Base-by-base conservation (phyloP, 1,139 yeast genomes). In the Sugiyamaella neomexicana region DNA sequence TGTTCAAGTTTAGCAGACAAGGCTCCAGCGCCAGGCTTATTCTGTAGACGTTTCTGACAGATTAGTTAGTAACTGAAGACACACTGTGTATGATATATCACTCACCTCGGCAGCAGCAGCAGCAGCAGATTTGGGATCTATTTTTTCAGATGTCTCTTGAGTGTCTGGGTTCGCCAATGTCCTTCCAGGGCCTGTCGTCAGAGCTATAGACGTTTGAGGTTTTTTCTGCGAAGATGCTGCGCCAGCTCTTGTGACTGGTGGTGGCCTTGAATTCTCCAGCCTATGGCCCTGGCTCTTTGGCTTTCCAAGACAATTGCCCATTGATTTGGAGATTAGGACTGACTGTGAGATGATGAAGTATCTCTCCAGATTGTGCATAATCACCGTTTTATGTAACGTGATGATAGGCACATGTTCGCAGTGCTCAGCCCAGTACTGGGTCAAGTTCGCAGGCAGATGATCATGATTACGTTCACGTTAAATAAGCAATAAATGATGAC, bases 1-100 rank as follows among this genome's bases (percentile, higher is more conserved):
- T 66, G 56, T 12, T 66, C 66, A 12, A 69, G 58, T 48, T 67
- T 64, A 25, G 59, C 51, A 0, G 65, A 61, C 37, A 69, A 49
- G 20, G 56, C 58, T 1, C 73, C 72, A 34, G 53, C 51, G 16
- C 50, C 50, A 13, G 45, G 13, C 34, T 51, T 47, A 7, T 27
- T 27, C 44, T 53, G 52, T 5, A 54, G 50, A 12, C 60, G 54
- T 12, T 59, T 55, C 56, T 57, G 13, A 3, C 40, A 15, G 9
- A 12, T n/a, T n/a, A 4, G 16, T 34, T 45, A 31, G 25, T n/a
- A n/a, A 3, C 25, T 3, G 25, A 20, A n/a, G n/a, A n/a, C n/a
- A n/a, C n/a, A 20, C 25, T 3, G 25, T 20, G 25, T 20, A n/a
- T n/a, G n/a, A n/a, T n/a, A n/a, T n/a, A 20, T n/a, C 27, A 53